Evolutionary conservation across 495 filamentous ascomycete genomes (phyloP), one percentile per base, ranked within the genome.

Genomic region (Penicillium tannophilum): DNA sequence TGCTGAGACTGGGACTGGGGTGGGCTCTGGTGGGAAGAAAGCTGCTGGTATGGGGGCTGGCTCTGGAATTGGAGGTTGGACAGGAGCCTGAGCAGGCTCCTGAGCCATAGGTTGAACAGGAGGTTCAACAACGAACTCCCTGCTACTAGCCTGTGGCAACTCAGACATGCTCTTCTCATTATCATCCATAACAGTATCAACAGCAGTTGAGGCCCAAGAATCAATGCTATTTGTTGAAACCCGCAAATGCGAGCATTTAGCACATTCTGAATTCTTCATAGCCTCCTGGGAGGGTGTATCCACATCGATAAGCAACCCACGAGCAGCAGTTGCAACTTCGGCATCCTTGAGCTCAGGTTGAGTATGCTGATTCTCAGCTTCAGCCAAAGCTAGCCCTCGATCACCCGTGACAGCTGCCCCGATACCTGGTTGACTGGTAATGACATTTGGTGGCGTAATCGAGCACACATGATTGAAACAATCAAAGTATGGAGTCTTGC

Each of bases 401-500:
- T 63, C 61, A 6, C 61, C 14, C 10, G 52, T 55, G 14, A 52
- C 52, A 6, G 24, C 53, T 6, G 35, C 20, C 8, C 35, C 56
- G 16, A 31, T 51, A 10, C 23, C 16, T 49, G 35, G 12, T 6
- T 30, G 33, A 0, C 11, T 19, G 8, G 26, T 23, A 30, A 58
- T 31, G 4, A 50, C 49, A 7, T 23, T 14, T 10, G 55, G 26
- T 2, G 64, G 65, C 24, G 74, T 77, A 20, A 79, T 68, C 0
- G 76, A 76, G 56, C 80, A 84, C 23, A 70, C 60, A 60, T 83
- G 81, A 44, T 79, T 76, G 14, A 71, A 48, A 44, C 81, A 83
- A 44, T 80, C 75, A 54, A 84, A 84, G 56, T 77, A 82, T 0
- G 80, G 77, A 7, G 66, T 74, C 28, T 70, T 67, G 58, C 75